Evolutionary conservation across 1,284 basidiomycete species (phyloP), one percentile per base, ranked within the genome.

Genomic region (Cutaneotrichosporon cutaneum): DNA sequence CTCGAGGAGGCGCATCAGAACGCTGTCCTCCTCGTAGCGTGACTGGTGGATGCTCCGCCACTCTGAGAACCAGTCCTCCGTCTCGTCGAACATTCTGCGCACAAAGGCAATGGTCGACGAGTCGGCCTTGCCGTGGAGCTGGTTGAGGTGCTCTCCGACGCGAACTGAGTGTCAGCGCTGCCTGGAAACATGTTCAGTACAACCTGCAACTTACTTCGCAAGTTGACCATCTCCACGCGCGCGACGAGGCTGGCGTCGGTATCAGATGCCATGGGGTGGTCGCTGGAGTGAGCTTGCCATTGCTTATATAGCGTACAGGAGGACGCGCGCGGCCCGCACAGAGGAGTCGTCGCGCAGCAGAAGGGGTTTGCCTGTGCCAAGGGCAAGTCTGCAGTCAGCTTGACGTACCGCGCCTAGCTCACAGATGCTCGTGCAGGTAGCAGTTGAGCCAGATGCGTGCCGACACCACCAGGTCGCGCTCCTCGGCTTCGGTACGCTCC

Each of bases 381-480:
- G 81, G 77, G 90, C 92, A 86, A 93, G 90, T 76, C 90, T 92
- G 63, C 59, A 24, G 55, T 66, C 47, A 63, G 60, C 36, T 22
- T 13, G 18, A 11, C 13, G n/a, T 45, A 2, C 8, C 39, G 30
- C 14, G 18, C 22, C 1, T 2, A 16, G 67, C 76, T 58, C 54
- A 77, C 74, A 78, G 68, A 44, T 78, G 74, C 50, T 80, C 78
- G 54, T 78, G 72, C 59, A 77, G 68, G 54, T 94, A 95, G 44
- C 94, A 84, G 75, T 92, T 94, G 64, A 95, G 82, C 94, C 93
- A 96, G 63, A 95, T 93, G 54, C 94, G 84, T 1, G 92, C 90
- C 65, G 90, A 92, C 10, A 94, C 88, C 56, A 94, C 91, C 30
- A 95, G 82, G 72, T 94, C 88, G 58, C 92, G 82, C 77, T 95